phyloP scores from a whole-genome alignment of 768 basidiomycete species.

The Tricholoma matsutake region DNA sequence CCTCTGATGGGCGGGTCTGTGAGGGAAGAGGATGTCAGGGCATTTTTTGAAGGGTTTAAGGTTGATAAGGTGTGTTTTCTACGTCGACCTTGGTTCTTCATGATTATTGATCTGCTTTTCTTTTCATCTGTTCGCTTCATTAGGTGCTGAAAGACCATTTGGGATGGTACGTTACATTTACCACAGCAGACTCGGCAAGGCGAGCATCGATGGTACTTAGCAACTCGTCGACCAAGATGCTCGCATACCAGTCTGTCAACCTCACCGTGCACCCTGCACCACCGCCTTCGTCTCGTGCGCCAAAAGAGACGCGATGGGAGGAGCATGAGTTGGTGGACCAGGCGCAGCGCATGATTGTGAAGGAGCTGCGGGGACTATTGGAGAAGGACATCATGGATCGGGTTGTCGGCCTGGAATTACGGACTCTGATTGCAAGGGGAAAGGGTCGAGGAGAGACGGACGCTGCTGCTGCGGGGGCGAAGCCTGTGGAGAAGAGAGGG shows the following conservation, averaged over 20 bases:
- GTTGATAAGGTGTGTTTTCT: conserved; percentile 61
- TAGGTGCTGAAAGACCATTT: conserved; percentile 69
- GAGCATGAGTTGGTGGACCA: conserved; percentile 50
- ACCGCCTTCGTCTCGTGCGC: conserved; percentile 27
- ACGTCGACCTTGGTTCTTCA: neutral
- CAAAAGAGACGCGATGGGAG: conserved; percentile 48
- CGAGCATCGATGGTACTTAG: conserved; percentile 65
- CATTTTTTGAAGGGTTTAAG: conserved; percentile 68
- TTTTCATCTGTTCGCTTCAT: conserved; percentile 9
- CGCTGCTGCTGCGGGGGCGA: conserved; percentile 16
- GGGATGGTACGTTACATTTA: conserved; percentile 84
- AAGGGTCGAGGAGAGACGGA: conserved; percentile 35
- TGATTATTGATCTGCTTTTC: conserved; percentile 4
- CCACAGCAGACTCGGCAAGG: conserved; percentile 55
- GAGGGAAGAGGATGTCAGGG: conserved; percentile 63
- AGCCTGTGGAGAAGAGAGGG: conserved; percentile 36
- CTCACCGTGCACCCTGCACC: conserved; percentile 49
- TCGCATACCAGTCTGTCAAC: conserved; percentile 58
- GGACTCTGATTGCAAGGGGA: conserved; percentile 51
- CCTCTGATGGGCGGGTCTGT: conserved; percentile 45
- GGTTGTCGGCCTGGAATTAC: conserved; percentile 52
- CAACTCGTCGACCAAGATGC: conserved; percentile 42
- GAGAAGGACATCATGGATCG: conserved; percentile 67
- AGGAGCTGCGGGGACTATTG: conserved; percentile 51
- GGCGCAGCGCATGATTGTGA: conserved; percentile 54